These are phyloP conservation scores for Sporothrix humicola DNA, from an alignment of 2,329 filamentous ascomycete genomes.

Conservation along the genomic window DNA sequence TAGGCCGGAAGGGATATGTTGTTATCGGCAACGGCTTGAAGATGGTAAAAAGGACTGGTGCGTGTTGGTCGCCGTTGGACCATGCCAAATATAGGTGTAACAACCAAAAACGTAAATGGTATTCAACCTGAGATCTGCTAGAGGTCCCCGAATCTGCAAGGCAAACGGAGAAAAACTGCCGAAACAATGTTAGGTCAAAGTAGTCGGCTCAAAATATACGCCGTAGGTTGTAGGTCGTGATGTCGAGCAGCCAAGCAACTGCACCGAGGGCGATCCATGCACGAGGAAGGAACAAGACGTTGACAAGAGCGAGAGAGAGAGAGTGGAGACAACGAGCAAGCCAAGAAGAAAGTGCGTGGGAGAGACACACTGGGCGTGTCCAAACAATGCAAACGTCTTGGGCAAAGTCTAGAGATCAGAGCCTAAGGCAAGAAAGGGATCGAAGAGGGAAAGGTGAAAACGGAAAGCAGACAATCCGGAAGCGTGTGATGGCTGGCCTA, in stretches of 20 bases:
- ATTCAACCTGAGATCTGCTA: background rate
- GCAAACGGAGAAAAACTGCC: background rate
- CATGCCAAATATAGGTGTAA: background rate
- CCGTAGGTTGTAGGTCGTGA: background rate
- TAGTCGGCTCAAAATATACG: no score
- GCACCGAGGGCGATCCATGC: background rate
- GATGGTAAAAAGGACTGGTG: background rate
- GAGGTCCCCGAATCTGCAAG: background rate
- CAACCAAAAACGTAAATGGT: background rate
- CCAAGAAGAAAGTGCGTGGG: background rate
- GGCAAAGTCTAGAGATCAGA: no score
- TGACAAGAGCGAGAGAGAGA: background rate
- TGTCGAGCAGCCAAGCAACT: background rate
- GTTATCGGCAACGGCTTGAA: background rate
- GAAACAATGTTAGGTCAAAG: background rate
- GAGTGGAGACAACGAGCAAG: background rate
- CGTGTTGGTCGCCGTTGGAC: background rate
- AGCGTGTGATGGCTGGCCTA: background rate
- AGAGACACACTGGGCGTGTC: background rate
- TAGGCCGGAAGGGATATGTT: background rate
- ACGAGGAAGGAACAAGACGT: background rate
- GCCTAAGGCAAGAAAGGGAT: no score
- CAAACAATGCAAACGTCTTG: no score
- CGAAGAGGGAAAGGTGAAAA: background rate
- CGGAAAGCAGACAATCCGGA: conserved; percentile 1